Conservation (phyloP, 805 yeast species). For the Myxozyma neotropica region DNA sequence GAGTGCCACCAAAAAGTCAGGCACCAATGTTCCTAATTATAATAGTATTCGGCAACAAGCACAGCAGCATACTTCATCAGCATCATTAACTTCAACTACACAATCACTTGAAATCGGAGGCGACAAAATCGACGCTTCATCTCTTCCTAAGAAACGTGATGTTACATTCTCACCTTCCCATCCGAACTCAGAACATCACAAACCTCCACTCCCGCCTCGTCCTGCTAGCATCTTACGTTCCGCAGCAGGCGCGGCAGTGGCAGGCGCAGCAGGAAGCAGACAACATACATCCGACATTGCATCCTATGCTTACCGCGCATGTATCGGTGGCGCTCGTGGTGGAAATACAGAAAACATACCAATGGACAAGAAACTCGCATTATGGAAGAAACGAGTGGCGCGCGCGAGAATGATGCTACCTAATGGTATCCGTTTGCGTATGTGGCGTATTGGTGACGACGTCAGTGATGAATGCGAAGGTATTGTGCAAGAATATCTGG, state of each 20-base stretch:
- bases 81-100: neutral
- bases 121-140: neutral
- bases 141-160: neutral
- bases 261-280: constrained; percentile 1
- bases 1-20: neutral
- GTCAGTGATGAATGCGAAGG: constrained; percentile 43
- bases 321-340: constrained; percentile 10
- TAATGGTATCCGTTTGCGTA: constrained; percentile 44
- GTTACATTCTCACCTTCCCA: neutral
- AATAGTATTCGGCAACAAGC: constrained; percentile 8
- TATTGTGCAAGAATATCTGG: constrained; percentile 26
- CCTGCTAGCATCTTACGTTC: constrained; percentile 8
- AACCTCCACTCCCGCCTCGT: constrained; percentile 25
- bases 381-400: constrained; percentile 60
- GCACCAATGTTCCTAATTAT: neutral
- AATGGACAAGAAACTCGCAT: constrained; percentile 54
- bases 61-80: neutral
- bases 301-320: constrained; percentile 28
- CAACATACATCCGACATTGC: constrained; percentile 20
- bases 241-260: constrained; percentile 13
- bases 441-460: constrained; percentile 51
- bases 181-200: neutral
- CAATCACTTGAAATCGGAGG: neutral
- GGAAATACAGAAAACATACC: constrained; percentile 8
- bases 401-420: constrained; percentile 50